Evolutionary conservation across 352 stramenopile species (phyloP), one percentile per base, ranked within the genome.

Genomic region (Globisporangium radiosum): DNA sequence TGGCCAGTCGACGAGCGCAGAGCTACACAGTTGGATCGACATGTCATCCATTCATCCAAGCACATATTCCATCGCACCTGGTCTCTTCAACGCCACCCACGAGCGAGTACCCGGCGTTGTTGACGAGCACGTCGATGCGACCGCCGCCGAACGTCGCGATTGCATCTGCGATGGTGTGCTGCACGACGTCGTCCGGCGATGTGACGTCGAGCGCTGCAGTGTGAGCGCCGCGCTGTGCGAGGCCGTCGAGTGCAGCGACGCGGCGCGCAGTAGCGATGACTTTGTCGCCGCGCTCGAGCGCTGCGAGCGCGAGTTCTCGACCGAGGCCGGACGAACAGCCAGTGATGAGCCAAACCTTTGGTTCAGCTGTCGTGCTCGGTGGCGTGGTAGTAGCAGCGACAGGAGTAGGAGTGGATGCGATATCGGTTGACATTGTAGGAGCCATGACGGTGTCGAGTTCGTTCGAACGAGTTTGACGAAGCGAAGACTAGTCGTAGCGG

Each of bases 61-160:
- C 25, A 33, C 25, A 33, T 33, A 33, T 33, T 33, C 1, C 25
- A 33, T 44, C 45, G 13, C n/a, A 49, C 66, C 65, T 75, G 63
- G 65, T 72, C 61, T 78, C 72, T 47, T 81, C 73, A 17, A 74
- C 65, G 7, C 62, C 65, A 4, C 71, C 73, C 53, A 70, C 54
- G 33, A 77, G 63, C 37, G 70, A 52, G 48, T 81, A 76, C 17
- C 66, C 71, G 17, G 71, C 71, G 61, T 82, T 82, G 57, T 82
- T 79, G 8, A 79, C 70, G n/a, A 82, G 56, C 10, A 80, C 56
- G 60, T 77, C 72, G 59, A 82, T 69, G 5, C 54, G 54, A 47
- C 48, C 48, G n/a, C 56, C 57, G n/a, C 56, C 57, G 17, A 65
- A 65, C 47, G 59, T 54, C 2, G 36, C 58, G 15, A 66, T 39